Conservation (phyloP, 495 filamentous ascomycete species). For the Lichenothelia convexa region DNA sequence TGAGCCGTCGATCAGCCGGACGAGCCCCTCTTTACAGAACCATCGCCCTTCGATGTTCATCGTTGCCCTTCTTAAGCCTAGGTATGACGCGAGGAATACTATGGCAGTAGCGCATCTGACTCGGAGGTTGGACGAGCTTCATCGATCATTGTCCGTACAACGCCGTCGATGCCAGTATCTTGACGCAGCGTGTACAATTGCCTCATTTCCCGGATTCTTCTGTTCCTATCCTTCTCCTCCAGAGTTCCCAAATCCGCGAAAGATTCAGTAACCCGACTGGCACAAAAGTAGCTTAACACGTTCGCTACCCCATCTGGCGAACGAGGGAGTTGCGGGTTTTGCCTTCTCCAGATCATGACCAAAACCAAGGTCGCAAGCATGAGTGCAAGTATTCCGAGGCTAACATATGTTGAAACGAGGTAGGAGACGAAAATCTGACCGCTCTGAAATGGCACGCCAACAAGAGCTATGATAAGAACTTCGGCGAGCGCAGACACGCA, state of each 20-base stretch:
- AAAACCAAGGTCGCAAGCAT: conserved; percentile 21
- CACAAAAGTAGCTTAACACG: conserved; percentile 5
- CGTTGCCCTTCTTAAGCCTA: too few species aligned
- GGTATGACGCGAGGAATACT: too few species aligned
- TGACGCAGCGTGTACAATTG: too few species aligned
- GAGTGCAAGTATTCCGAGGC: conserved; percentile 18
- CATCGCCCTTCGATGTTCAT: too few species aligned
- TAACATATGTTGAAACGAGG: conserved; percentile 17
- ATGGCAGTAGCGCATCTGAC: too few species aligned
- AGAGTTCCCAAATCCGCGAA: conserved; percentile 5
- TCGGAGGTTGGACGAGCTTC: too few species aligned
- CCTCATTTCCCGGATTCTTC: too few species aligned
- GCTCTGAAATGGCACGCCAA: conserved; percentile 22
- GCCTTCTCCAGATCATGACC: conserved; percentile 10
- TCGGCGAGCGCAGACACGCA: conserved; percentile 21
- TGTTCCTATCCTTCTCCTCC: conserved; percentile 1
- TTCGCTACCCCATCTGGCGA: conserved; percentile 5
- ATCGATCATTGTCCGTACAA: too few species aligned
- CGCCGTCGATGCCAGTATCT: too few species aligned
- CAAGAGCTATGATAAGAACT: conserved; percentile 21
- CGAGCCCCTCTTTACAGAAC: too few species aligned
- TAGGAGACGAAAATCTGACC: conserved; percentile 19
- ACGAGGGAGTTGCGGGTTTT: conserved; percentile 5
- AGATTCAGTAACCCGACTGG: conserved; percentile 1
- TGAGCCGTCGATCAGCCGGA: too few species aligned